A percentile compares a stretch with the other conserved stretches of the same genome.
phyloP scores from a whole-genome alignment of 2,329 filamentous ascomycete species.

The Alternaria gansuensis region DNA sequence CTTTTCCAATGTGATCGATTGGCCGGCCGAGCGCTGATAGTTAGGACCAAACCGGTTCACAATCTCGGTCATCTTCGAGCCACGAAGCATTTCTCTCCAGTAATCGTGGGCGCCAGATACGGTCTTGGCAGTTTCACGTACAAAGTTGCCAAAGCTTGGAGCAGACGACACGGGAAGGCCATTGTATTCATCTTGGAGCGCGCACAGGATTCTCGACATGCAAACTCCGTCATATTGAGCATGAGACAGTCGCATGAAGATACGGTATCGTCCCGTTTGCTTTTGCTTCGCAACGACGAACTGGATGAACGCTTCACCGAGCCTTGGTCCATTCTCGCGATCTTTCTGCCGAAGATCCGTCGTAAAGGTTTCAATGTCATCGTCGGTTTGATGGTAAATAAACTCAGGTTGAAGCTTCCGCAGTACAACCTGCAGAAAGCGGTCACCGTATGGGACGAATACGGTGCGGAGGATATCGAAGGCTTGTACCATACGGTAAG shows the following conservation, averaged over 20 bases:
- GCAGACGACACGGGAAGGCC: constrained; percentile 44
- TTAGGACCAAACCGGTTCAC: constrained; percentile 46
- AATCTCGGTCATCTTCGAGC: constrained; percentile 49
- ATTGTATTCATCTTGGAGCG: constrained; percentile 46
- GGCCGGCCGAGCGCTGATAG: constrained; percentile 43
- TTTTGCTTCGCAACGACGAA: constrained; percentile 47
- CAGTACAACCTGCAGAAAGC: constrained; percentile 48
- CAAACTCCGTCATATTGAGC: constrained; percentile 50
- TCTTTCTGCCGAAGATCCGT: constrained; percentile 41
- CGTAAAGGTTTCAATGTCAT: constrained; percentile 43
- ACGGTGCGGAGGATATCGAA: constrained; percentile 50
- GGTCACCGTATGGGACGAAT: constrained; percentile 47
- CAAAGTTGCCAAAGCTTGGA: constrained; percentile 46
- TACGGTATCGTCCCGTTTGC: constrained; percentile 39
- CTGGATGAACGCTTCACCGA: constrained; percentile 46
- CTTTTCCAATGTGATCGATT: constrained; percentile 42
- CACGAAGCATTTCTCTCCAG: constrained; percentile 44
- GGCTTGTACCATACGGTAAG: constrained; percentile 44
- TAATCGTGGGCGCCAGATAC: constrained; percentile 44
- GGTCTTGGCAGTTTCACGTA: constrained; percentile 41
- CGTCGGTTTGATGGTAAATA: constrained; percentile 42
- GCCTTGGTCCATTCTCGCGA: constrained; percentile 40
- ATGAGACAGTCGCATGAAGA: constrained; percentile 48
- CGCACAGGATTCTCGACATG: constrained; percentile 41
- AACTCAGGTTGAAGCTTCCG: constrained; percentile 46